Conservation (phyloP, 495 filamentous ascomycete genomes). For the Penicillium bovifimosum region DNA sequence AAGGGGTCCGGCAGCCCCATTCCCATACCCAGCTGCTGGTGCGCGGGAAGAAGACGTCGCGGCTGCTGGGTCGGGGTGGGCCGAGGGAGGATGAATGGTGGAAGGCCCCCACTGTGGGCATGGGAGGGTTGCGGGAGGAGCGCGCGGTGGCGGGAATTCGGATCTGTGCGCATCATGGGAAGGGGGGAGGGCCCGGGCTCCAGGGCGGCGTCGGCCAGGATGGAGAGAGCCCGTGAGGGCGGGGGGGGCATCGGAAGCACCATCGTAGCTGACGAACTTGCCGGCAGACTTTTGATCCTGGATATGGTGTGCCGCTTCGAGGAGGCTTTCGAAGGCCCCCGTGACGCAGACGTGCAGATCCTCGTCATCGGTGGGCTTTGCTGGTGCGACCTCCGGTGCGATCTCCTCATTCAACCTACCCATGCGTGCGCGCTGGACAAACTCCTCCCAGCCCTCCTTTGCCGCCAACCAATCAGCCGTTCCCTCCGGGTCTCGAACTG, state of each 20-base stretch:
- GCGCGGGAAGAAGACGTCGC: constrained; percentile 37
- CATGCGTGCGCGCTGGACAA: constrained; percentile 36
- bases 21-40: constrained; percentile 25
- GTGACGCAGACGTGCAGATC: not conserved
- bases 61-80: constrained; percentile 35
- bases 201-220: constrained; percentile 34
- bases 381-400: not conserved
- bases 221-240: constrained; percentile 22
- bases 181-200: constrained; percentile 21
- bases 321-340: constrained; percentile 7
- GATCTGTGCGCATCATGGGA: constrained; percentile 22
- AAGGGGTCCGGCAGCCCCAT: constrained; percentile 31
- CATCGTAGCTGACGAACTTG: constrained; percentile 1
- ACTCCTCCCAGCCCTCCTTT: constrained; percentile 37
- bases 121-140: constrained; percentile 26
- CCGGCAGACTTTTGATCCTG: not conserved
- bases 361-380: not conserved
- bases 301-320: constrained; percentile 11
- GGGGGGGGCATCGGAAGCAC: not conserved
- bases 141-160: constrained; percentile 23
- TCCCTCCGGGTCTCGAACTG: constrained; percentile 31
- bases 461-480: constrained; percentile 31
- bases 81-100: constrained; percentile 35
- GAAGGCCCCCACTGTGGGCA: constrained; percentile 17
- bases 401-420: constrained; percentile 18